Evolutionary conservation across 306 rosid genomes (phyloP), one percentile per base, ranked within the genome.

Genomic region (Calophaca sinica): DNA sequence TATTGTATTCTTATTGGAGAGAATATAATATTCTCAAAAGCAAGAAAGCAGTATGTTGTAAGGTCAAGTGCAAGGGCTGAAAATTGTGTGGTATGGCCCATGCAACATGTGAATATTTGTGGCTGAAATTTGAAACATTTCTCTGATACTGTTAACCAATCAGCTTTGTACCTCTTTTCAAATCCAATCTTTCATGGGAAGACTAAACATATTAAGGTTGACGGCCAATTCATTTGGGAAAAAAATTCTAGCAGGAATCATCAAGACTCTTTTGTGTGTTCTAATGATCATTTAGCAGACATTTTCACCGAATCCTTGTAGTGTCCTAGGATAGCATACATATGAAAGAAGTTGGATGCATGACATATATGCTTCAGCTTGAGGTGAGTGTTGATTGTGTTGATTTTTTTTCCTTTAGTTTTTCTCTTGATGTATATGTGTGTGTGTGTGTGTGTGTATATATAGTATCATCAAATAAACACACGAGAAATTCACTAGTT

Each of bases 271-370:
- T 38, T 29, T n/a, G 6, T 35, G 52, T 9, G 36, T 63, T 33
- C 35, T 35, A 20, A 20, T 31, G 70, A 20, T 63, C 70, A 63
- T 20, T 52, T 20, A 15, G 35, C 15, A 12, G 13, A 0, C 51
- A 63, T 63, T 39, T 62, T 63, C 20, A 5, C 11, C 9, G 39
- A 63, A 63, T 15, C 70, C 70, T 5, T 15, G 70, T 26, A 50
- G 5, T 15, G 36, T 63, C 70, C 15, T 15, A 1, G 52, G 52
- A 63, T 41, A 13, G 69, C 51, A 39, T 41, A 41, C 70, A 15
- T 63, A 63, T 38, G 7, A 0, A 7, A 5, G 42, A 4, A 36
- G 42, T 38, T 38, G 42, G 42, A 38, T 63, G 52, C 69, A 41
- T 63, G 35, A 7, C 7, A 11, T 10, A 2, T 20, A 2, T 41